Evolutionary conservation across 2,329 filamentous ascomycete genomes (phyloP).

Genomic region (Fonsecaea pugnacius): DNA sequence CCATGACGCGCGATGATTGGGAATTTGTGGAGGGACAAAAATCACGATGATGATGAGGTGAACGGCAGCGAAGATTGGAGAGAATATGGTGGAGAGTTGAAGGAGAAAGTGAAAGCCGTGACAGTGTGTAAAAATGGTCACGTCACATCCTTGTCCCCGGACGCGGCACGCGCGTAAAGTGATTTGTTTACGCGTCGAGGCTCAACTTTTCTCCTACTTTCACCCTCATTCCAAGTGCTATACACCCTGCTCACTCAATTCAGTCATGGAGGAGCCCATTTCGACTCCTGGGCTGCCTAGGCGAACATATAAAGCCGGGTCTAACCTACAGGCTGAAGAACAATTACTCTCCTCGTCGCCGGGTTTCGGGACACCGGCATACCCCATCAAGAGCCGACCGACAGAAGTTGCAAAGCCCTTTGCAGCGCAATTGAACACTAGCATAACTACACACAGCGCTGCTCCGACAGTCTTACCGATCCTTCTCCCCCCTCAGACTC

Average conservation of each 20-base stretch:
- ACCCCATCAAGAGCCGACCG: conserved; percentile 63
- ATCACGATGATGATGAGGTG: neutral
- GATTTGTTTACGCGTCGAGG: conserved; percentile 23
- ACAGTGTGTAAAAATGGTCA: neutral
- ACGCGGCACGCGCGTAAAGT: conserved; percentile 24
- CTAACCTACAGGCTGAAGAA: conserved; percentile 48
- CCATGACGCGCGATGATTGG: neutral
- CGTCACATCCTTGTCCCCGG: conserved; percentile 7
- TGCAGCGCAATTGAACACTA: conserved; percentile 42
- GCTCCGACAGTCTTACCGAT: conserved; percentile 78
- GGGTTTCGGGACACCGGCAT: conserved; percentile 83
- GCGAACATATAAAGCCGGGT: conserved; percentile 30
- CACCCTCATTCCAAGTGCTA: neutral
- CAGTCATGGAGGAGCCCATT: conserved; percentile 38
- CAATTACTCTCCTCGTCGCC: conserved; percentile 85
- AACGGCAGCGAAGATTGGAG: conserved; percentile 6
- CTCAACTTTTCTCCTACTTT: conserved; percentile 14
- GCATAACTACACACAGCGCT: conserved; percentile 55
- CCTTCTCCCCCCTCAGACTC: conserved; percentile 79
- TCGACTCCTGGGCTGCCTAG: conserved; percentile 33
- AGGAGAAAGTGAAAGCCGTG: neutral
- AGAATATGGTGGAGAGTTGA: conserved; percentile 5
- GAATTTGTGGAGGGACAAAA: neutral
- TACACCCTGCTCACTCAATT: neutral
- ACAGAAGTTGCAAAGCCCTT: conserved; percentile 43